Evolutionary conservation across 306 rosid species (phyloP).

Genomic region (Nissolia schottii): DNA sequence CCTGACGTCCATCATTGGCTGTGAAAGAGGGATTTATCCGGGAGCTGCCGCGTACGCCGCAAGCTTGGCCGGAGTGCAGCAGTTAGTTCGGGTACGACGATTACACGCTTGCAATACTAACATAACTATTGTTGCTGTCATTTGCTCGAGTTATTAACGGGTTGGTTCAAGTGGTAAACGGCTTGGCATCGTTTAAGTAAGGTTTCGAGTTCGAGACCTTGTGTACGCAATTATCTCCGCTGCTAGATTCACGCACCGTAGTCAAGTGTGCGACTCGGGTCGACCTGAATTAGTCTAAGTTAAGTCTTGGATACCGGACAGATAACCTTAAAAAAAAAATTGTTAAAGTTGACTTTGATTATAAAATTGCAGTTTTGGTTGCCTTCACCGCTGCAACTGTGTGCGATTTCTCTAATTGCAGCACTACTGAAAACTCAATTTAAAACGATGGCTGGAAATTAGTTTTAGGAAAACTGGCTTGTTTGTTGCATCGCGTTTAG

Average conservation of each 20-base stretch:
- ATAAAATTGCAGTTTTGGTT: neutral
- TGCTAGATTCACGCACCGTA: no score
- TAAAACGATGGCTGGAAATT: neutral
- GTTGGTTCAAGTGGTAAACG: no score
- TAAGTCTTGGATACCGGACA: no score
- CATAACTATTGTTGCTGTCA: neutral
- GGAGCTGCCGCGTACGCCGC: slow-evolving; percentile 78
- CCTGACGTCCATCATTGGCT: slow-evolving; percentile 58
- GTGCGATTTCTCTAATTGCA: no score
- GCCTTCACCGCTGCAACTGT: neutral
- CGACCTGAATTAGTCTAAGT: no score
- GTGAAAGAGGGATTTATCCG: slow-evolving; percentile 69
- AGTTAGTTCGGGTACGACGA: slow-evolving; percentile 64
- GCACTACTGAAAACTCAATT: no score
- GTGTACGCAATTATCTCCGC: no score
- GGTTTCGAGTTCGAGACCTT: no score
- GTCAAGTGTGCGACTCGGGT: no score
- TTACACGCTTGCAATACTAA: neutral
- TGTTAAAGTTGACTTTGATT: neutral
- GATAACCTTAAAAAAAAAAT: no score
- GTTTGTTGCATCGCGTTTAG: neutral
- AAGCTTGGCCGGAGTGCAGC: slow-evolving; percentile 63
- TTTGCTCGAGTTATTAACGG: neutral
- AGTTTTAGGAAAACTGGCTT: neutral
- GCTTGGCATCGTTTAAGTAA: no score